Evolutionary conservation across 768 basidiomycete genomes (phyloP).

Genomic region (Mycena epipterygia): DNA sequence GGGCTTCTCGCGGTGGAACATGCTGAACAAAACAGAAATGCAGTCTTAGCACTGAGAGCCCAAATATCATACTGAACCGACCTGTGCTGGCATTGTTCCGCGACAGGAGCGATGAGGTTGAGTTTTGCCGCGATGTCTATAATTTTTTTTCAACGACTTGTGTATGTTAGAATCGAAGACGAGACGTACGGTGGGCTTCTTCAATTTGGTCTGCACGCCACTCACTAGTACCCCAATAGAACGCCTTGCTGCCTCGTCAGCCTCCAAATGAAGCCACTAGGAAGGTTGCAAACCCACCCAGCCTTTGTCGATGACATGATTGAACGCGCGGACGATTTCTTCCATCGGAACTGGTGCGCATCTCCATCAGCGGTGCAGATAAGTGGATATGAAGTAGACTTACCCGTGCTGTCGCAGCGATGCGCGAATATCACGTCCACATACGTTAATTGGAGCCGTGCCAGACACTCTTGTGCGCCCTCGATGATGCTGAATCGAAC

Average conservation of each 20-base stretch:
- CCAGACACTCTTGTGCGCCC: constrained; percentile 76
- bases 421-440: constrained; percentile 83
- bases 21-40: constrained; percentile 61
- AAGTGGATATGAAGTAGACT: constrained; percentile 14
- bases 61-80: constrained; percentile 46
- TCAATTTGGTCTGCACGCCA: constrained; percentile 82
- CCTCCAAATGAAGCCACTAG: background rate
- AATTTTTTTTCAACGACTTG: no score
- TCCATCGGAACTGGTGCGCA: constrained; percentile 68
- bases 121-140: constrained; percentile 54
- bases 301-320: constrained; percentile 80
- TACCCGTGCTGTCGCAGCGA: constrained; percentile 69
- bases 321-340: constrained; percentile 87
- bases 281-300: constrained; percentile 54
- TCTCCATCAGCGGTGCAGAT: background rate
- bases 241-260: constrained; percentile 46
- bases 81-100: constrained; percentile 84
- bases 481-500: constrained; percentile 71
- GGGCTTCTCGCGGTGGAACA: constrained; percentile 83
- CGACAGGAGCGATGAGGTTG: constrained; percentile 76
- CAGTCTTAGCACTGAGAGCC: background rate
- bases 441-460: constrained; percentile 80
- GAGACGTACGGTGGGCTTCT: constrained; percentile 70
- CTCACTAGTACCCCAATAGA: constrained; percentile 84
- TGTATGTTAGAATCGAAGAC: background rate